A percentile compares a stretch with the other conserved stretches of the same genome.
Conservation (phyloP, 768 basidiomycete species). For the Boletus tomentosulus region DNA sequence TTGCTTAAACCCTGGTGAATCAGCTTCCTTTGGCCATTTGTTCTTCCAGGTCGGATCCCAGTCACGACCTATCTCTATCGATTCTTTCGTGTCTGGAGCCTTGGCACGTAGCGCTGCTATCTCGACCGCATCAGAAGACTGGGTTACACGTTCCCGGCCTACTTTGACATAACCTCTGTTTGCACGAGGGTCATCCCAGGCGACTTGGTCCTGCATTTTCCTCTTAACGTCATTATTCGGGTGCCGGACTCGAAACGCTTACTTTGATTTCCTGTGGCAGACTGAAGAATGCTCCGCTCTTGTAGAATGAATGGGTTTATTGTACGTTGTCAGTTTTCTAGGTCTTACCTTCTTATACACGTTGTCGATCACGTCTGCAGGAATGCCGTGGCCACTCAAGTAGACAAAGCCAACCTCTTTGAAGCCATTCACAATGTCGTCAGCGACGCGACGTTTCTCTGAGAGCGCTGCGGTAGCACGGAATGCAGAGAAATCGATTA, state of each 20-base stretch:
- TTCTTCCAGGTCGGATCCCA: constrained; percentile 78
- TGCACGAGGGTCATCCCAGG: constrained; percentile 82
- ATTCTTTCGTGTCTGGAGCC: constrained; percentile 80
- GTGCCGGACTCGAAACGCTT: not conserved
- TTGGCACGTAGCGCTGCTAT: constrained; percentile 69
- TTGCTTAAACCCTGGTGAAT: constrained; percentile 62
- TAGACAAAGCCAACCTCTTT: constrained; percentile 81
- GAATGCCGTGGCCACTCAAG: constrained; percentile 70
- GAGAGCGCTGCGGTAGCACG: constrained; percentile 41
- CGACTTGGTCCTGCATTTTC: constrained; percentile 48
- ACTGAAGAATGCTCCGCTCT: constrained; percentile 73
- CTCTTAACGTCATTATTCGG: not conserved
- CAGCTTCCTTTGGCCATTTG: constrained; percentile 66
- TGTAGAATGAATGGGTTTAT: constrained; percentile 27
- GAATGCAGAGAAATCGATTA: constrained; percentile 75
- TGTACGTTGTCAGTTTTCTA: not conserved
- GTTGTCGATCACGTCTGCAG: constrained; percentile 47
- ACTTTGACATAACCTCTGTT: constrained; percentile 82
- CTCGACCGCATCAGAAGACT: constrained; percentile 63
- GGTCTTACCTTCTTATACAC: constrained; percentile 59
- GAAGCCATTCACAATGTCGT: constrained; percentile 69
- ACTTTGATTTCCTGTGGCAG: constrained; percentile 64
- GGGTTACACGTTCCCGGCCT: constrained; percentile 80
- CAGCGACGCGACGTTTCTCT: constrained; percentile 60
- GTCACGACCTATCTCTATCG: constrained; percentile 87